Conservation (phyloP, 2,329 filamentous ascomycete genomes). For the Grosmannia clavigera region DNA sequence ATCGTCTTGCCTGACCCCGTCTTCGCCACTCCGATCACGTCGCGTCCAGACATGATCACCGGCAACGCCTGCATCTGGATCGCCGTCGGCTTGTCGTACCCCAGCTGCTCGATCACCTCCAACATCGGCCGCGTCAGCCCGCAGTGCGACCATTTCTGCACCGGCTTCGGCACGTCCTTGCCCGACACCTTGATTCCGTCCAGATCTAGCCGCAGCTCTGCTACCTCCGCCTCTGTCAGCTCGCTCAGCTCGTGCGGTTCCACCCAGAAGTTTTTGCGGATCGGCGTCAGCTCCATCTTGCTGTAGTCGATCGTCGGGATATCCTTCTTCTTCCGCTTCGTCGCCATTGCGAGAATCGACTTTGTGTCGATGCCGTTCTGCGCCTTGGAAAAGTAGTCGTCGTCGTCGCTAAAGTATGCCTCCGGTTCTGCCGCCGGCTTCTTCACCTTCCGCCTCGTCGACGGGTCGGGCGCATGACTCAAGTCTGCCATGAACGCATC, state of each 20-base stretch:
- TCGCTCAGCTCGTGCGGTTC: constrained; percentile 74
- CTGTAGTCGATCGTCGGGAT: constrained; percentile 77
- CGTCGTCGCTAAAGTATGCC: constrained; percentile 79
- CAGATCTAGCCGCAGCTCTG: constrained; percentile 70
- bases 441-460: constrained; percentile 27
- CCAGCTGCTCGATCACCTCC: constrained; percentile 69
- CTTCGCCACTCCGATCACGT: constrained; percentile 93
- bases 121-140: constrained; percentile 78
- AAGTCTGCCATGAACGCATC: constrained; percentile 91
- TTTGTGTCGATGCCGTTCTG: constrained; percentile 35
- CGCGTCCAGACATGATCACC: constrained; percentile 87
- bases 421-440: constrained; percentile 55
- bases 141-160: constrained; percentile 94
- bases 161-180: constrained; percentile 79
- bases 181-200: constrained; percentile 93
- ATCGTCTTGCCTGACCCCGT: constrained; percentile 97
- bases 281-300: constrained; percentile 73
- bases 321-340: constrained; percentile 83
- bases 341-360: constrained; percentile 39
- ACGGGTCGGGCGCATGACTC: constrained; percentile 33
- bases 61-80: constrained; percentile 95
- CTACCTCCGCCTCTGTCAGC: constrained; percentile 75
- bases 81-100: constrained; percentile 79
- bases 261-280: constrained; percentile 90
- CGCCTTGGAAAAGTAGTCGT: constrained; percentile 51